Conservation (phyloP, 768 basidiomycete genomes). For the Chiua virens region DNA sequence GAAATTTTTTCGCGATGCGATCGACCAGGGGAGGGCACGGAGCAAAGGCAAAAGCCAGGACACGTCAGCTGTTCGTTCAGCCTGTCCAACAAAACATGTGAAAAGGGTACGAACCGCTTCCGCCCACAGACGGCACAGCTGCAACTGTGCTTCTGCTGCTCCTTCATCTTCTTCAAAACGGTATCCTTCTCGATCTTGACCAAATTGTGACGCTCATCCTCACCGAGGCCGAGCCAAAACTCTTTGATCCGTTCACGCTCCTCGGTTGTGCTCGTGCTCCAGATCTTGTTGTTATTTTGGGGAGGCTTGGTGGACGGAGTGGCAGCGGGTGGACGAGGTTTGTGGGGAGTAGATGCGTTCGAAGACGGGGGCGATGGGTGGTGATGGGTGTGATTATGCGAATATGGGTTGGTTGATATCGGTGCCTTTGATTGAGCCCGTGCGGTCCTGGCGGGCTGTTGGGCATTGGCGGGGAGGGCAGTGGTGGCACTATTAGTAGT, state of each 20-base stretch:
- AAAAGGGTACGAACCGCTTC: constrained; percentile 75
- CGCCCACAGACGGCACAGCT: constrained; percentile 95
- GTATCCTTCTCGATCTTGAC: constrained; percentile 99
- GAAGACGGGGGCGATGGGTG: constrained; percentile 48
- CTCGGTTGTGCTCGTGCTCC: constrained; percentile 89
- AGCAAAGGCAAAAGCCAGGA: constrained; percentile 24
- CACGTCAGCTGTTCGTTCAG: constrained; percentile 22
- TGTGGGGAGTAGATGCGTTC: constrained; percentile 33
- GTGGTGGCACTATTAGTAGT: constrained; percentile 40
- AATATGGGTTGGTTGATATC: constrained; percentile 48
- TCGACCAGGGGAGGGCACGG: constrained; percentile 12
- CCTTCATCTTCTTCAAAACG: constrained; percentile 98
- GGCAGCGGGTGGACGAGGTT: constrained; percentile 29
- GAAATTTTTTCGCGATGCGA: constrained; percentile 20
- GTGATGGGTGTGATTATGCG: constrained; percentile 51
- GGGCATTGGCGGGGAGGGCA: constrained; percentile 27
- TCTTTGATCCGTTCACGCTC: constrained; percentile 97
- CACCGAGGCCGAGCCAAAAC: constrained; percentile 94
- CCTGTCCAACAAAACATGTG: constrained; percentile 19
- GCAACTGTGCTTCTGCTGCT: constrained; percentile 96
- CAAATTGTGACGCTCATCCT: constrained; percentile 86
- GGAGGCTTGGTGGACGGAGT: constrained; percentile 26
- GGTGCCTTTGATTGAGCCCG: constrained; percentile 61
- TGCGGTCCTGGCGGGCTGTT: constrained; percentile 39
- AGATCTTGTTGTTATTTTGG: constrained; percentile 77